Percentiles rank a stretch among this genome's conserved stretches.
Conservation (phyloP, 1,284 basidiomycete species). For the Bjerkandera adusta region DNA sequence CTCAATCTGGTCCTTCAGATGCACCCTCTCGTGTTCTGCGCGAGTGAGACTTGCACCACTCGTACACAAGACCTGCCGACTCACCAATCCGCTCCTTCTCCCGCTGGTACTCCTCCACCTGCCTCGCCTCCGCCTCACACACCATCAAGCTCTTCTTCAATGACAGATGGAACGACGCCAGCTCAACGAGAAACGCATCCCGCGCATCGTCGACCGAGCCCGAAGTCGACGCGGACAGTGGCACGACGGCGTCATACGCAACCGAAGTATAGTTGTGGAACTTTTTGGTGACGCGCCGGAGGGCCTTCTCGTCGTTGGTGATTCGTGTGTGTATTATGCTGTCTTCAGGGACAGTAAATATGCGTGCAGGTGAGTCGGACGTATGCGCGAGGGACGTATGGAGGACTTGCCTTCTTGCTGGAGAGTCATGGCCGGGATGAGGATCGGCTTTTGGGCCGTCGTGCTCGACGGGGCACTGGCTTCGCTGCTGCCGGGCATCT, state of each 20-base stretch:
- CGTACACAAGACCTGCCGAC: constrained; percentile 22
- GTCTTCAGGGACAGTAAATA: constrained; percentile 42
- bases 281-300: constrained; percentile 75
- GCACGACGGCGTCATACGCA: constrained; percentile 47
- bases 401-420: constrained; percentile 12
- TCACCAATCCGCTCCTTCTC: constrained; percentile 69
- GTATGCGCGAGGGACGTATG: neutral
- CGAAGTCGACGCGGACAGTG: constrained; percentile 33
- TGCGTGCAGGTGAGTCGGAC: neutral
- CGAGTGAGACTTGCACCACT: neutral
- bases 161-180: constrained; percentile 69
- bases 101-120: constrained; percentile 76
- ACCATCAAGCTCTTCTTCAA: constrained; percentile 76
- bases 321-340: constrained; percentile 75
- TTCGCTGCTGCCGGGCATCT: no score
- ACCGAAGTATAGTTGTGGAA: constrained; percentile 69
- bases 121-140: constrained; percentile 76
- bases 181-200: constrained; percentile 73
- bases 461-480: no score
- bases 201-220: constrained; percentile 63
- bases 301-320: constrained; percentile 57
- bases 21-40: constrained; percentile 67
- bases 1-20: constrained; percentile 65
- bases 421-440: constrained; percentile 7
- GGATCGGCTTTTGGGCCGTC: neutral